phyloP scores from a whole-genome alignment of 805 yeast genomes.

The Clavispora phyllophila region DNA sequence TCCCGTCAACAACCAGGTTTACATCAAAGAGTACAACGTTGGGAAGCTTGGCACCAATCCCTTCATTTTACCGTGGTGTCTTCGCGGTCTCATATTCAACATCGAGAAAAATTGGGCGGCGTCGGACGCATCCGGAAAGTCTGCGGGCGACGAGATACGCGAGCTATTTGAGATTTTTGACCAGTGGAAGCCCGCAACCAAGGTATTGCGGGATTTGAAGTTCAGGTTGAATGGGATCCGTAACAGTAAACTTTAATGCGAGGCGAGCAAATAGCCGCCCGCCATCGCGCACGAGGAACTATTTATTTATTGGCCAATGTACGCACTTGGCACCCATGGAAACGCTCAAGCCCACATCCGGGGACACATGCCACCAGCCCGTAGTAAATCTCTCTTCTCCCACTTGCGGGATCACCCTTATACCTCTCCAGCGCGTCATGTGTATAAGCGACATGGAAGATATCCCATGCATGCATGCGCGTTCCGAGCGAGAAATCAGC shows the following conservation, averaged over 20 bases:
- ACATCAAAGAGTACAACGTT: constrained; percentile 48
- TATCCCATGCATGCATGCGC: neutral
- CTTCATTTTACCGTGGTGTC: constrained; percentile 86
- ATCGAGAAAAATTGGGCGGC: constrained; percentile 40
- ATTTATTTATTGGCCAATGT: neutral
- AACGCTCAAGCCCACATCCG: too few relatives aligned
- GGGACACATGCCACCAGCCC: too few relatives aligned
- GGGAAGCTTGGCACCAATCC: constrained; percentile 74
- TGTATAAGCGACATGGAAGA: neutral
- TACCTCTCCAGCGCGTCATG: neutral
- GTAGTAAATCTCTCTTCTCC: too few relatives aligned
- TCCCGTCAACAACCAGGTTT: constrained; percentile 32
- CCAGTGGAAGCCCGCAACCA: constrained; percentile 82
- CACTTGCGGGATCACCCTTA: too few relatives aligned
- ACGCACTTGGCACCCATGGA: too few relatives aligned
- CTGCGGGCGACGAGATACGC: constrained; percentile 50
- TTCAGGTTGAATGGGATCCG: constrained; percentile 60
- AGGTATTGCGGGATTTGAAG: constrained; percentile 76
- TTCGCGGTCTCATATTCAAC: constrained; percentile 68
- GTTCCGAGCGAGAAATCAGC: neutral
- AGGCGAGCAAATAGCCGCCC: neutral
- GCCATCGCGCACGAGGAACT: neutral
- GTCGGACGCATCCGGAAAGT: constrained; percentile 10
- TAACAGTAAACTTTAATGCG: constrained; percentile 32
- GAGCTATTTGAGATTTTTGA: constrained; percentile 68